Conservation (phyloP, 306 rosid genomes). For the Senna tora region DNA sequence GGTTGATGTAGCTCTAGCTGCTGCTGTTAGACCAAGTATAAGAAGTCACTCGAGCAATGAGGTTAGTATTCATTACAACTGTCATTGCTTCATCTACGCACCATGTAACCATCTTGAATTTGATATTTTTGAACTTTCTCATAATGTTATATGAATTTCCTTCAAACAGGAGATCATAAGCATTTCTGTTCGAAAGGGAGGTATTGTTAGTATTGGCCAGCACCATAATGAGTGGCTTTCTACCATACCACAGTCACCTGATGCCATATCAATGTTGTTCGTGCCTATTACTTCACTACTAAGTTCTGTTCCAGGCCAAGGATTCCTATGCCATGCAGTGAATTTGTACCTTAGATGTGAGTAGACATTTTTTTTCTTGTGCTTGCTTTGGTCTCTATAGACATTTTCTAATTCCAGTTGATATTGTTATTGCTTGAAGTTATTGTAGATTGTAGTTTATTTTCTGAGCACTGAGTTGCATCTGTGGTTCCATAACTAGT, state of each 20-base stretch:
- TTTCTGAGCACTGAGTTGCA: conserved; percentile 7
- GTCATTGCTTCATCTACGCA: conserved; percentile 6
- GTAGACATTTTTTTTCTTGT: conserved; percentile 34
- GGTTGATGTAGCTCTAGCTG: conserved; percentile 34
- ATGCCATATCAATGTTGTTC: conserved; percentile 76
- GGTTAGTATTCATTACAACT: conserved; percentile 52
- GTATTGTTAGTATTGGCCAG: conserved; percentile 57
- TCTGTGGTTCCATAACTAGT: neutral
- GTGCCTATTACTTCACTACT: conserved; percentile 85
- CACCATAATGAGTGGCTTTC: conserved; percentile 80
- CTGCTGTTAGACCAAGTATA: conserved; percentile 52
- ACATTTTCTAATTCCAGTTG: neutral
- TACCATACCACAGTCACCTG: conserved; percentile 74
- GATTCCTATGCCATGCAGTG: conserved; percentile 79
- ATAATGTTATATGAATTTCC: neutral
- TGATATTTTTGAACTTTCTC: conserved; percentile 13
- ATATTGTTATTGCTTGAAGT: neutral
- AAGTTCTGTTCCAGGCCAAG: conserved; percentile 71
- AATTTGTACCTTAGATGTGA: conserved; percentile 93
- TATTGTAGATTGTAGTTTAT: conserved; percentile 1
- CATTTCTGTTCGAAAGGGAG: conserved; percentile 76
- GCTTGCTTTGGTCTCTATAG: neutral
- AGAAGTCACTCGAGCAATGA: conserved; percentile 60
- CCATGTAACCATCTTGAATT: conserved; percentile 17
- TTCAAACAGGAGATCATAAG: conserved; percentile 58